These are phyloP conservation scores for Lecanicillium sp. DNA, from an alignment of 2,329 filamentous ascomycete species.

Conservation along the genomic window DNA sequence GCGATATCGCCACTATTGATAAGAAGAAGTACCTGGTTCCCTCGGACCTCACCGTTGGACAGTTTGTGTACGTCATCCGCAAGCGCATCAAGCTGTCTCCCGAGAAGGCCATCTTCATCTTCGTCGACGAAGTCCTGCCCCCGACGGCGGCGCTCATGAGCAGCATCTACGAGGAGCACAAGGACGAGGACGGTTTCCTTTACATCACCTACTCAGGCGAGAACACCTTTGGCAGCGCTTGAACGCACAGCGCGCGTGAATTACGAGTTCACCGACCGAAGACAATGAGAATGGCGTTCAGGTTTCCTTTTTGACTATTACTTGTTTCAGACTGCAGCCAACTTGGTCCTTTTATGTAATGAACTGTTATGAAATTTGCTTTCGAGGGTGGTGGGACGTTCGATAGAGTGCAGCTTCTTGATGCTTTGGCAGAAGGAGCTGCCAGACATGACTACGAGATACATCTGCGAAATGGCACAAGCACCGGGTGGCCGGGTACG, in stretches of 20 bases:
- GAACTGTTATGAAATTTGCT: conserved; percentile 3
- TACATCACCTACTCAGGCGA: conserved; percentile 99
- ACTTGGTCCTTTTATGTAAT: conserved; percentile 11
- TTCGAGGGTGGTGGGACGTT: background rate
- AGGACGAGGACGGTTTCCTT: conserved; percentile 79
- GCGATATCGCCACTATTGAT: conserved; percentile 98
- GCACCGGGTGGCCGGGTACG: background rate
- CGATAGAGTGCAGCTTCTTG: conserved; percentile 10
- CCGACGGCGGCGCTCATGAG: conserved; percentile 98
- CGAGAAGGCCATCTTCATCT: conserved; percentile 99
- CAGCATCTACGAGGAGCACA: conserved; percentile 99
- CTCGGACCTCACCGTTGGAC: conserved; percentile 93
- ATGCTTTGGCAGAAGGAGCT: background rate
- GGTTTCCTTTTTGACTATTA: conserved; percentile 22
- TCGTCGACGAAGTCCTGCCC: conserved; percentile 95
- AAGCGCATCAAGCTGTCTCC: conserved; percentile 99
- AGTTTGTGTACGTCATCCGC: conserved; percentile 99
- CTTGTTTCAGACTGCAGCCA: conserved; percentile 6
- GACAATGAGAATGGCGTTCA: conserved; percentile 29
- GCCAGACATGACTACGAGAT: background rate
- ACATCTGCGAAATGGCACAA: background rate
- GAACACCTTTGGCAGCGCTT: conserved; percentile 78
- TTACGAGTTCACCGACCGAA: background rate
- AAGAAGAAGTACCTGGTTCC: conserved; percentile 99
- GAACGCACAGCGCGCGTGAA: background rate